Percentiles rank a stretch among this genome's conserved stretches.
phyloP scores from a whole-genome alignment of 164 flowering plant genomes.

The Litsea cubeba region DNA sequence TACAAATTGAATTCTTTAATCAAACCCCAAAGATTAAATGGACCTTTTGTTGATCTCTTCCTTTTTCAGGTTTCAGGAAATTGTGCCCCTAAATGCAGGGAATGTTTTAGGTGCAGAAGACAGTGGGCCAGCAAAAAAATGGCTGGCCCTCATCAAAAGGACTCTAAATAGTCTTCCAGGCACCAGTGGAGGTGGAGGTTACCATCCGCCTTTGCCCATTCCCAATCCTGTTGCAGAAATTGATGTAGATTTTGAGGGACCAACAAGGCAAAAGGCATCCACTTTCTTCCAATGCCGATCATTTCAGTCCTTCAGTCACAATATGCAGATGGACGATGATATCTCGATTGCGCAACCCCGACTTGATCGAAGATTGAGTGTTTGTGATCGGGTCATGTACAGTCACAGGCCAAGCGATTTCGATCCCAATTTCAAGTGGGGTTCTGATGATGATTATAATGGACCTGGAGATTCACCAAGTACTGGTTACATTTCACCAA shows the following conservation, averaged over 20 bases:
- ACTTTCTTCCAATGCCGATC: slow-evolving; percentile 40
- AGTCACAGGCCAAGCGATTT: slow-evolving; percentile 41
- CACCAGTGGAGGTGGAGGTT: slow-evolving; percentile 39
- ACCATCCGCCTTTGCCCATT: slow-evolving; percentile 64
- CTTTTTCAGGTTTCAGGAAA: slow-evolving; percentile 82
- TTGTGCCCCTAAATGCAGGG: slow-evolving; percentile 94
- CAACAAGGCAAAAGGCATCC: slow-evolving; percentile 59
- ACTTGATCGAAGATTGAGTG: slow-evolving; percentile 45
- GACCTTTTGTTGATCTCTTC: slow-evolving; percentile 4
- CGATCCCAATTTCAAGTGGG: slow-evolving; percentile 35
- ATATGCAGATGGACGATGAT: slow-evolving; percentile 43
- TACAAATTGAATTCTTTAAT: neutral
- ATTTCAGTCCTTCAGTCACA: slow-evolving; percentile 34
- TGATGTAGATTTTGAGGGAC: slow-evolving; percentile 89
- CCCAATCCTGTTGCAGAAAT: slow-evolving; percentile 80
- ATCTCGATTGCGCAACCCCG: slow-evolving; percentile 28
- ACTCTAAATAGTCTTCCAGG: slow-evolving; percentile 83
- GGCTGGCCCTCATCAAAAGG: slow-evolving; percentile 71
- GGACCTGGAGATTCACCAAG: slow-evolving; percentile 39
- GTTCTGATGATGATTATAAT: slow-evolving; percentile 47
- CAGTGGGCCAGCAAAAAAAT: slow-evolving; percentile 82
- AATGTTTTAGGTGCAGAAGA: slow-evolving; percentile 94
- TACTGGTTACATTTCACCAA: slow-evolving; percentile 31
- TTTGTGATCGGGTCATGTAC: slow-evolving; percentile 39
- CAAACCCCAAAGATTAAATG: neutral